Evolutionary conservation across 495 filamentous ascomycete species (phyloP).

Genomic region (Aspergillus kassunensis): DNA sequence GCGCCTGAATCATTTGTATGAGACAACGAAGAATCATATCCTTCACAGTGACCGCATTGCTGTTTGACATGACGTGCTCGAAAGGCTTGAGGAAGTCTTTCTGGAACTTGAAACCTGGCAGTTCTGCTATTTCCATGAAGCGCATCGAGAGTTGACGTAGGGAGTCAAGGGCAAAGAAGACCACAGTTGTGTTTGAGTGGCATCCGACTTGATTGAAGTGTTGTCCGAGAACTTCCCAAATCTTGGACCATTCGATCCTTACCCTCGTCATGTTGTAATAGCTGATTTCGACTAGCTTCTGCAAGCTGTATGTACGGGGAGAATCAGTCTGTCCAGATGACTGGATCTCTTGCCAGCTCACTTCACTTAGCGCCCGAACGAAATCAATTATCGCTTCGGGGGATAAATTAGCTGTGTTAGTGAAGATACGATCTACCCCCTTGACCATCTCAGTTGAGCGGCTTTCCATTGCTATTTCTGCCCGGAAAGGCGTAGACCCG

Average conservation of each 20-base stretch:
- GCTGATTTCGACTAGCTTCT: conserved; percentile 97
- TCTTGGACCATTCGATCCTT: conserved; percentile 94
- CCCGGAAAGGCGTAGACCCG: conserved; percentile 64
- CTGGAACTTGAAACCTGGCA: conserved; percentile 98
- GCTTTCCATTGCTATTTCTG: conserved; percentile 86
- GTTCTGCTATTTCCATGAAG: conserved; percentile 96
- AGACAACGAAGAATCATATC: conserved; percentile 97
- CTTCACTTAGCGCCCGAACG: conserved; percentile 85
- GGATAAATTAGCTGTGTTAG: conserved; percentile 86
- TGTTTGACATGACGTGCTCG: conserved; percentile 94
- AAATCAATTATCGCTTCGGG: conserved; percentile 98
- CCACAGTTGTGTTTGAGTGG: conserved; percentile 88
- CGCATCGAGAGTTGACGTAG: conserved; percentile 94
- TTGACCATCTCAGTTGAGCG: conserved; percentile 89
- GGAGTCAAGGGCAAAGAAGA: conserved; percentile 95
- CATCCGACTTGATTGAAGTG: conserved; percentile 98
- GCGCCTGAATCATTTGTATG: conserved; percentile 97
- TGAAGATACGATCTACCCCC: conserved; percentile 92
- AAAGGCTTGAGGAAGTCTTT: conserved; percentile 99
- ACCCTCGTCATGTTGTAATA: conserved; percentile 99
- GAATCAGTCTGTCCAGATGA: conserved; percentile 93
- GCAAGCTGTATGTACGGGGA: conserved; percentile 90
- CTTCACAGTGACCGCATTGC: conserved; percentile 83
- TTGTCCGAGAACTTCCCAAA: conserved; percentile 92
- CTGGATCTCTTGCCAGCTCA: conserved; percentile 99